Conservation (phyloP, 257 asterid genomes). For the Vinca minor region DNA sequence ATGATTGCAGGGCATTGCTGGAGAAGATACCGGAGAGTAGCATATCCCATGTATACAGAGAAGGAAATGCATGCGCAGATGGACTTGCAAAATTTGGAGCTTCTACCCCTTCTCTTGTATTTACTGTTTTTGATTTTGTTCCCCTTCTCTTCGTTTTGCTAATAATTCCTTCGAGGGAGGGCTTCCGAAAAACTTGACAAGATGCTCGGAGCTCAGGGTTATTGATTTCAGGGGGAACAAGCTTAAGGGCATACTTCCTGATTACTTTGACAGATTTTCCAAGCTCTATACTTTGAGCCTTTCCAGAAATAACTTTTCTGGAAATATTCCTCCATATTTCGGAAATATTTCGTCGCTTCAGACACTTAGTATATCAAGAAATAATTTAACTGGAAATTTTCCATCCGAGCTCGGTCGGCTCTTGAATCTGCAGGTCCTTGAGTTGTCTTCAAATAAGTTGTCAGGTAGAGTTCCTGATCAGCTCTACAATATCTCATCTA, state of each 20-base stretch:
- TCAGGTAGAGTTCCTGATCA: conserved; percentile 9
- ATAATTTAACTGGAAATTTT: no score
- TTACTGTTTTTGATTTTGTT: no score
- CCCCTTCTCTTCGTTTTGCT: no score
- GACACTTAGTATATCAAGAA: conserved; percentile 5
- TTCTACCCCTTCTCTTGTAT: no score
- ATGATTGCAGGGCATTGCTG: no score
- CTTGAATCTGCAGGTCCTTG: conserved; percentile 1
- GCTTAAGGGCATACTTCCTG: conserved; percentile 4
- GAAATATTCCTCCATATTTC: conserved; percentile 13
- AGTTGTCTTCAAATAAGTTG: conserved; percentile 13
- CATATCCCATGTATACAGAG: no score
- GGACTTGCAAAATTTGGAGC: no score
- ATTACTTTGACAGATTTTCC: not conserved
- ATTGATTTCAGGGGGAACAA: conserved; percentile 7
- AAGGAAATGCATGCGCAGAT: no score
- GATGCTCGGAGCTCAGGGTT: not conserved
- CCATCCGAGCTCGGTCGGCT: conserved; percentile 3
- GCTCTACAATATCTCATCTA: no score
- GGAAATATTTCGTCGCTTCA: conserved; percentile 17
- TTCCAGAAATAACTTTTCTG: no score
- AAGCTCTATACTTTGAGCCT: conserved; percentile 6
- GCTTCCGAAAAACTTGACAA: not conserved
- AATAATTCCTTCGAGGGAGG: not conserved
- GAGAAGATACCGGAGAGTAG: no score